A percentile compares a stretch with the other conserved stretches of the same genome.
phyloP scores from a whole-genome alignment of 78 protist genomes.

The Salpingoeca rosetta region DNA sequence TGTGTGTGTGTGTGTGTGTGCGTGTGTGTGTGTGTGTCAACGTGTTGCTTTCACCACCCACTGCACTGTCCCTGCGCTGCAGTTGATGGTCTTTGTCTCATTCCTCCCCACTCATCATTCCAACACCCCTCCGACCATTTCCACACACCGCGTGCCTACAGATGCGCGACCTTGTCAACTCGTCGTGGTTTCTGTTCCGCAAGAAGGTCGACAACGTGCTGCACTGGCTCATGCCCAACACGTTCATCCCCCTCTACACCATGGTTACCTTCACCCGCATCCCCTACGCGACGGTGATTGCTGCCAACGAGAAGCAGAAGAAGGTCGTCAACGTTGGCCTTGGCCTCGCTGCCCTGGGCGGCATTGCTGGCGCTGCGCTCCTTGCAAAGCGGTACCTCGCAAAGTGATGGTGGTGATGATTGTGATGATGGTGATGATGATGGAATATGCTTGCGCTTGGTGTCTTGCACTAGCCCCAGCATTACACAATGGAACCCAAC shows the following conservation, averaged over 20 bases:
- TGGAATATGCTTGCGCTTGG: neutral
- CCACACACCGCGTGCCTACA: neutral
- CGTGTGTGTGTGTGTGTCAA: too few relatives aligned
- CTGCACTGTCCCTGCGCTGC: neutral
- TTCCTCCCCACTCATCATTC: neutral
- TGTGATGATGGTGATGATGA: neutral
- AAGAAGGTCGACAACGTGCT: conserved; percentile 43
- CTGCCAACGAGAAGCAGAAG: neutral
- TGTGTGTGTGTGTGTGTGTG: too few relatives aligned
- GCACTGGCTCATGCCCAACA: conserved; percentile 24
- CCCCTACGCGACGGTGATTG: conserved; percentile 1
- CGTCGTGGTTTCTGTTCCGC: conserved; percentile 32
- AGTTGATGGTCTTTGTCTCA: too few relatives aligned
- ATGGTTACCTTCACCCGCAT: conserved; percentile 34
- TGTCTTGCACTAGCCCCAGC: too few relatives aligned
- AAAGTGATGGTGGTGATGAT: neutral
- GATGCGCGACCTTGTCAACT: neutral
- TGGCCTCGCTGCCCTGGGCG: neutral
- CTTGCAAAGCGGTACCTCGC: neutral
- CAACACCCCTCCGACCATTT: neutral
- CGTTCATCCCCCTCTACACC: conserved; percentile 40
- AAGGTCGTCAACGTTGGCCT: neutral
- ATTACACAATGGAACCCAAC: too few relatives aligned
- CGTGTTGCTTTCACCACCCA: neutral
- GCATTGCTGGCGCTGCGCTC: neutral